Evolutionary conservation across 2,329 filamentous ascomycete genomes (phyloP), one percentile per base, ranked within the genome.

Genomic region (Chaetomium strumarium): DNA sequence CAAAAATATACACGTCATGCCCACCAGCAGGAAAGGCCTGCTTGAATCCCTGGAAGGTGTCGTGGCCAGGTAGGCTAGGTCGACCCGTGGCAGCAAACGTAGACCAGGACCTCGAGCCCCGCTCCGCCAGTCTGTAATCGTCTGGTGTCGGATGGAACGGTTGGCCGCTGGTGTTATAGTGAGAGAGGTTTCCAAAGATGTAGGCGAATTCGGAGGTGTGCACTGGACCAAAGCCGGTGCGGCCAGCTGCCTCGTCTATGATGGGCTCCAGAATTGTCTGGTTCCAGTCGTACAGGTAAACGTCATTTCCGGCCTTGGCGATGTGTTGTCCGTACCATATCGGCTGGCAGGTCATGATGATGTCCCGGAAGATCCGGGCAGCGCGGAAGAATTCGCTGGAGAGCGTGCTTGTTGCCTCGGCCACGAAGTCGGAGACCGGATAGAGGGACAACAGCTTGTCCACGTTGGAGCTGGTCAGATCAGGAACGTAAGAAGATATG

Each of bases 371-470:
- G 7, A 64, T 59, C 3, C 58, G 53, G 14, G 61, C 53, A 1
- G 55, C 47, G 7, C 62, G 59, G 48, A 61, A 64, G 42, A 55
- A 63, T 17, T 64, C 55, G 58, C 44, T 12, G 57, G 51, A 43
- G 62, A 67, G 8, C 54, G 30, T 30, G 14, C n/a, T 57, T 1
- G 29, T 14, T 10, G 31, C 31, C 31, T 7, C 31, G 12, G 31
- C 7, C 8, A 33, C 55, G 19, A 67, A 66, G 13, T 64, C 60
- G 6, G 58, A 52, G 0, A 49, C 55, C 0, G 62, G 56, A 36
- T 67, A 67, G 1, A 64, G 54, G 0, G 60, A 56, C n/a, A 68
- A 63, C 0, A 67, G 52, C 2, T 58, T 58, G 16, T 62, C 57
- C 6, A 62, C 60, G 8, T 67, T 55, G 2, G 55, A 46, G 14